Conservation (phyloP, 1,139 yeast genomes). For the Suhomyces guaymorum region DNA sequence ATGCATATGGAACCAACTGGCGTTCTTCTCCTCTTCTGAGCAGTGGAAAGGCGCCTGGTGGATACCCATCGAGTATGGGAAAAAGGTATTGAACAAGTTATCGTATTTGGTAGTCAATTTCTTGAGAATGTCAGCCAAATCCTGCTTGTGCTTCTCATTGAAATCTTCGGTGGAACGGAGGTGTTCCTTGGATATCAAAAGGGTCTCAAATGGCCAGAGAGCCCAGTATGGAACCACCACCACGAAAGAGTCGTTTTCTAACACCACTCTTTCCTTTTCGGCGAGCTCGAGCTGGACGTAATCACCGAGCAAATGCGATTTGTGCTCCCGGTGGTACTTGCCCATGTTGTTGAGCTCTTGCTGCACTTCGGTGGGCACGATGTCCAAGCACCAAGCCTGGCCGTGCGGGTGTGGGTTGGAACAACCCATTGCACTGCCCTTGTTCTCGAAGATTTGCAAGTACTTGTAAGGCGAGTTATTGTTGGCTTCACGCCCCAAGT, state of each 20-base stretch:
- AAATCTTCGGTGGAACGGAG: conserved; percentile 55
- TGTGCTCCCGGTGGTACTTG: conserved; percentile 46
- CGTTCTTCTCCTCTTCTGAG: conserved; percentile 34
- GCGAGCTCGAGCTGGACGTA: conserved; percentile 60
- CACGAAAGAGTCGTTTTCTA: conserved; percentile 61
- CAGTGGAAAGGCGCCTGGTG: conserved; percentile 67
- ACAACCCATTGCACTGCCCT: conserved; percentile 82
- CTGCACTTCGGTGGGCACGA: conserved; percentile 68
- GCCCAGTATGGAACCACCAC: conserved; percentile 87
- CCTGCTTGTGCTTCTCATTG: conserved; percentile 48
- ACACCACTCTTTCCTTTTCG: conserved; percentile 54
- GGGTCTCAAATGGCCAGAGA: conserved; percentile 77
- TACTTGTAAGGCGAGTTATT: conserved; percentile 54
- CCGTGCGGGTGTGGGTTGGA: conserved; percentile 82
- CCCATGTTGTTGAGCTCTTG: conserved; percentile 55
- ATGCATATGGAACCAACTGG: conserved; percentile 73
- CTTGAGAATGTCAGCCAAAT: conserved; percentile 58
- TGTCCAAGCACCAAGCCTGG: conserved; percentile 76
- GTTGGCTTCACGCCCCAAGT: conserved; percentile 37
- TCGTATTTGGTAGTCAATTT: conserved; percentile 66
- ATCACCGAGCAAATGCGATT: conserved; percentile 59
- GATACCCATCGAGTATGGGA: conserved; percentile 81
- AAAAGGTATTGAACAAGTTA: conserved; percentile 66
- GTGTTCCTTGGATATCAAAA: conserved; percentile 58
- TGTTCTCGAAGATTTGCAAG: conserved; percentile 75